Evolutionary conservation across 495 filamentous ascomycete genomes (phyloP), one percentile per base, ranked within the genome.

Genomic region (Umbilicaria muhlenbergii): DNA sequence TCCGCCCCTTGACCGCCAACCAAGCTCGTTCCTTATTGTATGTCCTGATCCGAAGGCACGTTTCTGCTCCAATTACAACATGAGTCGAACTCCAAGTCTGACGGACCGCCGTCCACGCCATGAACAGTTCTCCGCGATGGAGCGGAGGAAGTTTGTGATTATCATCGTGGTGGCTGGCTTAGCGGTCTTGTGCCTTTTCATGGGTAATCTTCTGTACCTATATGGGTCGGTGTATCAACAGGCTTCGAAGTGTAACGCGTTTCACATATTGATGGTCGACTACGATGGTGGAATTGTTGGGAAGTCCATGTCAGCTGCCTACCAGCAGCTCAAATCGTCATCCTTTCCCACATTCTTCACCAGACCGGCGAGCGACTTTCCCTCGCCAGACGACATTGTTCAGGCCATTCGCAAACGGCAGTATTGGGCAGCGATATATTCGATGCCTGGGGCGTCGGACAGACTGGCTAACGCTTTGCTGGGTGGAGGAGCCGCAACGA

Each of bases 241-340:
- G 39, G 49, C 6, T 2, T 36, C 38, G 0, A 64, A 63, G 34
- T 56, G 53, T 3, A 63, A 69, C 50, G 65, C 65, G 35, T 42
- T 72, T 8, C 59, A 60, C 12, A 50, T 75, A 12, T 47, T 66
- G 11, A 66, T 63, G 31, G 67, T 75, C 14, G 70, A 75, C 49
- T 74, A 72, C 43, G 70, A 71, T 46, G 63, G 59, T 13, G 65
- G 69, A 3, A 51, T 58, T 1, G 54, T 75, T 31, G 69, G 69
- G 1, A 19, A 52, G 3, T 55, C 70, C 0, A 50, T 72, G 8
- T 55, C 61, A 13, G 44, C 38, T 3, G 68, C 68, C 0, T 72
- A 73, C 45, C 39, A 56, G 10, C 41, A 55, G 6, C 49, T 75
- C 11, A 45, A 63, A 39, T 54, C 55, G 0, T 34, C 51, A 1